These are phyloP conservation scores for Tulasnella sp. DNA, from an alignment of 768 basidiomycete species.

Conservation along the genomic window DNA sequence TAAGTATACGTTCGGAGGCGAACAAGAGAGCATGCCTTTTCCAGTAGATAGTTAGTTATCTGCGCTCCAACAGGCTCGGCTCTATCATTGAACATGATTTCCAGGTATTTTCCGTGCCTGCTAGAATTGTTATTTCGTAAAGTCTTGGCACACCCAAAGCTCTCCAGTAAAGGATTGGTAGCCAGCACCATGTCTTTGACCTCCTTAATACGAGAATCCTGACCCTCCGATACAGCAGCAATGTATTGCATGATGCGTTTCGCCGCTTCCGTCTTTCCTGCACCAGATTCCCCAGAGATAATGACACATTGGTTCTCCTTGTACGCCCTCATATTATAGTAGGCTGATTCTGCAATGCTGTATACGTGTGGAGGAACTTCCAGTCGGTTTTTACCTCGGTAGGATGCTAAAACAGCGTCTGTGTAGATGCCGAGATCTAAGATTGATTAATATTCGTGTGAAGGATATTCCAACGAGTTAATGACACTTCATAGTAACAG, in stretches of 20 bases:
- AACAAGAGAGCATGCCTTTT: conserved; percentile 26
- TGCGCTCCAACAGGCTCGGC: conserved; percentile 95
- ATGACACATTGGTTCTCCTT: conserved; percentile 99
- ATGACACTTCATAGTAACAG: not conserved
- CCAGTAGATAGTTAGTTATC: conserved; percentile 95
- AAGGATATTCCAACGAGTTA: conserved; percentile 8
- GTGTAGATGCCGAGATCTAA: conserved; percentile 95
- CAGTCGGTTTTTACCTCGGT: conserved; percentile 93
- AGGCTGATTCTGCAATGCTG: conserved; percentile 88
- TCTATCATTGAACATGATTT: conserved; percentile 93
- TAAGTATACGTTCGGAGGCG: not conserved
- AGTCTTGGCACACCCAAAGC: conserved; percentile 98
- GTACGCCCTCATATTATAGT: conserved; percentile 99
- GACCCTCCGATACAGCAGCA: conserved; percentile 84
- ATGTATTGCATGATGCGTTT: conserved; percentile 99
- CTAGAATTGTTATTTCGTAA: conserved; percentile 97
- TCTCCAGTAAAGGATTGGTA: conserved; percentile 92
- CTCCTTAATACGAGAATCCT: conserved; percentile 84
- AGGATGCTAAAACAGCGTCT: conserved; percentile 70
- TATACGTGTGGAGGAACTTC: conserved; percentile 98
- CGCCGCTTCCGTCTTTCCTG: conserved; percentile 98
- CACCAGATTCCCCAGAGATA: conserved; percentile 97
- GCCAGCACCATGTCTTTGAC: conserved; percentile 99
- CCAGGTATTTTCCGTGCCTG: conserved; percentile 97
- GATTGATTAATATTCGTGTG: not conserved